phyloP scores from a whole-genome alignment of 2,329 filamentous ascomycete genomes.

The Sphaceloma murrayae region DNA sequence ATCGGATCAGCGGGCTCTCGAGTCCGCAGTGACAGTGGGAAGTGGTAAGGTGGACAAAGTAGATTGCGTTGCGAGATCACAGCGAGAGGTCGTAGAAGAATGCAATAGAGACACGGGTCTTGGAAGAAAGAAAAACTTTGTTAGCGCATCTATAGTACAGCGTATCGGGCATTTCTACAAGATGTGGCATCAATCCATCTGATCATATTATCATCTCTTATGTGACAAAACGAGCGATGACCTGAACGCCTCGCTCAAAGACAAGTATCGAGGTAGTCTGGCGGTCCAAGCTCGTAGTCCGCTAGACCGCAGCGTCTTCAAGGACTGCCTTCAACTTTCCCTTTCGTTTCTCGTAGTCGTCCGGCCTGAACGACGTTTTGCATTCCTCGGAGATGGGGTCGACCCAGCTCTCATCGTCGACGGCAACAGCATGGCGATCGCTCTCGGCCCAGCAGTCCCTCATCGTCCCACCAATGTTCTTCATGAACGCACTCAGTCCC shows the following conservation, averaged over 20 bases:
- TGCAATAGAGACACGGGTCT: neutral
- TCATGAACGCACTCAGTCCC: conserved; percentile 45
- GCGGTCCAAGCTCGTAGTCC: too few species aligned
- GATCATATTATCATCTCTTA: neutral
- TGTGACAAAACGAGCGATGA: too few species aligned
- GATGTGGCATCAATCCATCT: too few species aligned
- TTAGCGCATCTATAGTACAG: conserved; percentile 10
- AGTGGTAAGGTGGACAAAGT: neutral
- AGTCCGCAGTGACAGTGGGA: neutral
- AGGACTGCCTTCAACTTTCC: neutral
- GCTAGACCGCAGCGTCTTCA: neutral
- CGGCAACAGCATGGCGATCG: conserved; percentile 35
- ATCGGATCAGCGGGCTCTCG: too few species aligned
- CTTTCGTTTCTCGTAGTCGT: conserved; percentile 24
- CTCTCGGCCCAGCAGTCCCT: conserved; percentile 45
- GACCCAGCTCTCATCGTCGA: conserved; percentile 34
- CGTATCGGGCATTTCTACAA: conserved; percentile 4
- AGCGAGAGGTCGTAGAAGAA: too few species aligned
- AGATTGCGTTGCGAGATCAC: too few species aligned
- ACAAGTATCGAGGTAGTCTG: too few species aligned
- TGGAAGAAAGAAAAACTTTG: conserved; percentile 3
- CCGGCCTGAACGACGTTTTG: conserved; percentile 39
- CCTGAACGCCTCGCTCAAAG: too few species aligned
- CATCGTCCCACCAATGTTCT: conserved; percentile 48
- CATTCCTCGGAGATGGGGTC: conserved; percentile 37